phyloP scores from a whole-genome alignment of 768 basidiomycete species.

The Mycena alexandri region DNA sequence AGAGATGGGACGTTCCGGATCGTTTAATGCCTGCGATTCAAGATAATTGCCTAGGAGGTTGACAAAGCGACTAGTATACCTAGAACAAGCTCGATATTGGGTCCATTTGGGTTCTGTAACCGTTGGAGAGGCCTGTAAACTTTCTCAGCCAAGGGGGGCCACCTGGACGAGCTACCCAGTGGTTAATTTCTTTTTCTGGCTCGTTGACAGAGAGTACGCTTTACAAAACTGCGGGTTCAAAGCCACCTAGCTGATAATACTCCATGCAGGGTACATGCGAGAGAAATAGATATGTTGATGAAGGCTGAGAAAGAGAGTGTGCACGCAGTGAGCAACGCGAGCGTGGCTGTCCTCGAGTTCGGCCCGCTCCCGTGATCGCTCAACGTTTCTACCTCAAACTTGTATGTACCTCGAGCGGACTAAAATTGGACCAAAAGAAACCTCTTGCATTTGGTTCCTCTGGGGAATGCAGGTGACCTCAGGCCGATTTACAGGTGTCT shows the following conservation, averaged over 20 bases:
- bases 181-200: neutral
- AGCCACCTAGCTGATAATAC: constrained; percentile 38
- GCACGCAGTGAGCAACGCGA: no score
- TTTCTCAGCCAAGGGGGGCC: neutral
- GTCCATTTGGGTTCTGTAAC: neutral
- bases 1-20: constrained; percentile 28
- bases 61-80: neutral
- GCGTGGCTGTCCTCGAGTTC: no score
- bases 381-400: no score
- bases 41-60: neutral
- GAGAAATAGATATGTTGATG: neutral
- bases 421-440: no score
- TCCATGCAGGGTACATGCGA: constrained; percentile 23
- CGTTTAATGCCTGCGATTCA: constrained; percentile 22
- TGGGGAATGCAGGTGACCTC: no score
- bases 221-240: constrained; percentile 20
- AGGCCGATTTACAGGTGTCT: no score
- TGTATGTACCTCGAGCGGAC: no score
- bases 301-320: neutral
- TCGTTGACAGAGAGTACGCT: neutral
- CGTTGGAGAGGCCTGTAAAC: constrained; percentile 7
- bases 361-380: no score
- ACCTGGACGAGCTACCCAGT: neutral
- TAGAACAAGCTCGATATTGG: constrained; percentile 21
- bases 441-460: no score